Evolutionary conservation across 2,329 filamentous ascomycete genomes (phyloP), one percentile per base, ranked within the genome.

Genomic region (Penicillium hesseltinei): DNA sequence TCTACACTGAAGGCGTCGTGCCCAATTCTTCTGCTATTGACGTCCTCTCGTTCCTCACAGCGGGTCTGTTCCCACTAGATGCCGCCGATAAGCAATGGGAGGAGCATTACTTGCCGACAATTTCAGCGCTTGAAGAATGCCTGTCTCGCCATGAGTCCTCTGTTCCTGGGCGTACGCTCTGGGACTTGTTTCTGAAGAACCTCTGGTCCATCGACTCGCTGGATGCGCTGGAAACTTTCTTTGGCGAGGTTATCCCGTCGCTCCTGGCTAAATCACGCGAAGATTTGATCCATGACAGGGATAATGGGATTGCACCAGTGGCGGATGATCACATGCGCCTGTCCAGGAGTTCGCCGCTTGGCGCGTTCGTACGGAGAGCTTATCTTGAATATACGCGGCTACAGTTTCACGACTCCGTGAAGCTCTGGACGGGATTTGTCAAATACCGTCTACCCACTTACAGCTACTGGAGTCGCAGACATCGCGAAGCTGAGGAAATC

Each of bases 151-250:
- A 77, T 60, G 66, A 75, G 13, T 84, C 82, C 1, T 80, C 74
- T 9, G 77, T 91, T 56, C 89, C 91, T 0, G 91, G 91, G 3
- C 83, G 89, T 47, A 88, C 84, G n/a, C 77, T 97, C n/a, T 94
- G 92, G 86, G 92, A 97, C 69, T 78, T 89, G 2, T 90, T 97
- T 56, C 81, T 97, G 13, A 84, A 85, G 54, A 88, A 87, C 61
- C 78, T 97, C 25, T 97, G 94, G 93, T 81, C 82, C 17, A 85
- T 97, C 63, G 86, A 92, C 69, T 93, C 89, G 21, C 82, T 95
- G 11, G 85, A 97, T 75, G 84, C 87, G 0, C 77, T 97, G n/a
- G 86, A 92, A 68, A 79, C 80, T 2, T 93, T 96, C 72, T 90
- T 96, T 69, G 81, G 83, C 31, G 77, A 78, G 23, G 80, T 51